Base-by-base conservation (phyloP, 2,329 filamentous ascomycete genomes). In the Pleurostoma richardsiae region DNA sequence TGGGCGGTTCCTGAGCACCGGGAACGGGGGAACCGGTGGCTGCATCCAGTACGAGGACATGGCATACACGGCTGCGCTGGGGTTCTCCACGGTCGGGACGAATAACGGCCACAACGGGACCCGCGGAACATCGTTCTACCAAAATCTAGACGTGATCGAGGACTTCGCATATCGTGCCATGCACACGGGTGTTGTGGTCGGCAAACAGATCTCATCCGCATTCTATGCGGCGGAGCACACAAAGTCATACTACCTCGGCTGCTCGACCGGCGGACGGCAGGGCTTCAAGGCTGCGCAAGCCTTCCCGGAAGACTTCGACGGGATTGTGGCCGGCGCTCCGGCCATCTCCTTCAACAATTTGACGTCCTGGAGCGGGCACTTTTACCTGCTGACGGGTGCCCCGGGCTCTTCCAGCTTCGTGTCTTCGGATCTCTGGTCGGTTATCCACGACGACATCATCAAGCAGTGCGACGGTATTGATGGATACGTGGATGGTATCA, bases 191-290 rank as follows among this genome's bases (percentile, higher is more conserved):
- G 68, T 76, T 4, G 66, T 66, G 3, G 51, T 72, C 6, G 71
- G 71, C 5, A 80, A 80, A 55, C 46, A 63, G 10, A 58, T 82
- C 8, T 66, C 70, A 2, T 54, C 71, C 30, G 61, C 63, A 1
- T 81, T 74, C 60, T 82, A 82, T 52, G 59, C 62, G 5, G 43
- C 52, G n/a, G 49, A 58, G 3, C 64, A 64, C 40, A 56, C 64
- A 4, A 73, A 74, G 57, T 74, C 70, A 5, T 81, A 81, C 59
- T 82, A 74, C 56, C 67, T 69, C 30, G 80, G 79, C 27, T 81
- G 77, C 59, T 80, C 76, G 1, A 81, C 77, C 0, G 80, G 80
- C 19, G 79, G 79, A 1, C 65, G 79, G 0, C 78, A 82, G 60
- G 79, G 79, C 3, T 60, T 80, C 7, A 77, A 75, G 50, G 71